phyloP scores from a whole-genome alignment of 2,329 filamentous ascomycete genomes.

The Nothopassalora personata region DNA sequence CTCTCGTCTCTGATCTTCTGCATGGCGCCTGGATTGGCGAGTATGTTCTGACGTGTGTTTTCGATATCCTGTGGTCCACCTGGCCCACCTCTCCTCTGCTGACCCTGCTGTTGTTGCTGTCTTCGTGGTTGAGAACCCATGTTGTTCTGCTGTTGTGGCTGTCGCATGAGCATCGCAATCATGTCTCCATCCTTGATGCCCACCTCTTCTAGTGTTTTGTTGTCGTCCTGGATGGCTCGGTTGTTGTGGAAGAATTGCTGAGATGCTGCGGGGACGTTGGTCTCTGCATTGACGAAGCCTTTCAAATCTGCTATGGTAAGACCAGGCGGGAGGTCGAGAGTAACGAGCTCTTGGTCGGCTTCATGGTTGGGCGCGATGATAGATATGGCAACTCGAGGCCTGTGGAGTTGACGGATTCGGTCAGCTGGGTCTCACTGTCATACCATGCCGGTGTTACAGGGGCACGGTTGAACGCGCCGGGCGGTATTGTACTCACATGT shows the following conservation, averaged over 20 bases:
- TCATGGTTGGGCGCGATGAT: slow-evolving; percentile 68
- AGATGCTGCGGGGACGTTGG: slow-evolving; percentile 61
- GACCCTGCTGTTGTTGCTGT: slow-evolving; percentile 31
- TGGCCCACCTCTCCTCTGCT: slow-evolving; percentile 12
- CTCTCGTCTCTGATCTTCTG: slow-evolving; percentile 65
- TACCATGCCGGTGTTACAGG: slow-evolving; percentile 14
- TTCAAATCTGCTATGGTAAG: slow-evolving; percentile 83
- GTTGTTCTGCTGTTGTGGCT: slow-evolving; percentile 44
- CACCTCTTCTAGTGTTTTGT: slow-evolving; percentile 74
- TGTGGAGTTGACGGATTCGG: slow-evolving; percentile 36
- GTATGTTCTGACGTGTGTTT: slow-evolving; percentile 71
- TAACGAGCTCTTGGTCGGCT: slow-evolving; percentile 68
- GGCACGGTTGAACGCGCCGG: slow-evolving; percentile 1
- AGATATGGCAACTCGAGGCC: slow-evolving; percentile 77
- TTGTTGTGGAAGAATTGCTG: slow-evolving; percentile 92
- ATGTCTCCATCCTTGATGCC: slow-evolving; percentile 85
- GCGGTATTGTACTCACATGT: slow-evolving; percentile 24
- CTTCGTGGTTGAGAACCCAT: slow-evolving; percentile 32
- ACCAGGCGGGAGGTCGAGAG: slow-evolving; percentile 73
- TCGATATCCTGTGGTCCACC: slow-evolving; percentile 56
- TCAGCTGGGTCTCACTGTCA: slow-evolving; percentile 29
- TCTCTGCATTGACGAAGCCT: slow-evolving; percentile 80
- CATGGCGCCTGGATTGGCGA: slow-evolving; percentile 70
- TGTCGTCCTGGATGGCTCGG: slow-evolving; percentile 67
- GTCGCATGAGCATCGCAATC: slow-evolving; percentile 72